These are phyloP conservation scores for Gremmenia infestans DNA, from an alignment of 2,329 filamentous ascomycete genomes.

Conservation along the genomic window DNA sequence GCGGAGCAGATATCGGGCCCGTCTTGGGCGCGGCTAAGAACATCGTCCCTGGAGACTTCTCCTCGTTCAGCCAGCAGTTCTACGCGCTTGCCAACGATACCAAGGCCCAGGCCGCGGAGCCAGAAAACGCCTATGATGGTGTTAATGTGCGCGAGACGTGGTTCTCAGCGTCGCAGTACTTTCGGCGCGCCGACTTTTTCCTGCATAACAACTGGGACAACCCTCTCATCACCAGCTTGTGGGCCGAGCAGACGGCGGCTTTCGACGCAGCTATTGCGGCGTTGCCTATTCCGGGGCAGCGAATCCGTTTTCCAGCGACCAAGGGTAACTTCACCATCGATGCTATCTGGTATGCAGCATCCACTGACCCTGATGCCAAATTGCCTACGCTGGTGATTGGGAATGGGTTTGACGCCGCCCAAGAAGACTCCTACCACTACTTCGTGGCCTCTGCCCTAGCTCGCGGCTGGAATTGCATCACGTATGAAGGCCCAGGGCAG, in stretches of 20 bases:
- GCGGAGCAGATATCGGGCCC: conserved; percentile 3
- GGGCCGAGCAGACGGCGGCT: background rate
- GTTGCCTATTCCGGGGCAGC: background rate
- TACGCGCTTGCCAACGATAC: background rate
- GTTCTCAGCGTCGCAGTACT: conserved; percentile 9
- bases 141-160: conserved; percentile 2
- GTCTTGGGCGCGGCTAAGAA: conserved; percentile 3
- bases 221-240: conserved; percentile 2
- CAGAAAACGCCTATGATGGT: background rate
- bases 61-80: conserved; percentile 2
- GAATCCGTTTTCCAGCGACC: background rate
- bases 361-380: background rate
- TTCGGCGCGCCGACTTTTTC: conserved; percentile 11
- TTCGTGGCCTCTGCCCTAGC: conserved; percentile 8
- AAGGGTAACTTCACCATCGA: background rate
- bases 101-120: conserved; percentile 1
- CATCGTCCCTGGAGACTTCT: conserved; percentile 2
- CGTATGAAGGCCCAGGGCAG: conserved; percentile 45
- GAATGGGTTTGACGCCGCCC: background rate
- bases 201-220: conserved; percentile 6
- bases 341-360: background rate
- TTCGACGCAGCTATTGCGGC: conserved; percentile 4
- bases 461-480: conserved; percentile 40
- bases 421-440: background rate
- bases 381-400: background rate